Conservation (phyloP, 2,329 filamentous ascomycete species). For the Colletotrichum cuscutae region DNA sequence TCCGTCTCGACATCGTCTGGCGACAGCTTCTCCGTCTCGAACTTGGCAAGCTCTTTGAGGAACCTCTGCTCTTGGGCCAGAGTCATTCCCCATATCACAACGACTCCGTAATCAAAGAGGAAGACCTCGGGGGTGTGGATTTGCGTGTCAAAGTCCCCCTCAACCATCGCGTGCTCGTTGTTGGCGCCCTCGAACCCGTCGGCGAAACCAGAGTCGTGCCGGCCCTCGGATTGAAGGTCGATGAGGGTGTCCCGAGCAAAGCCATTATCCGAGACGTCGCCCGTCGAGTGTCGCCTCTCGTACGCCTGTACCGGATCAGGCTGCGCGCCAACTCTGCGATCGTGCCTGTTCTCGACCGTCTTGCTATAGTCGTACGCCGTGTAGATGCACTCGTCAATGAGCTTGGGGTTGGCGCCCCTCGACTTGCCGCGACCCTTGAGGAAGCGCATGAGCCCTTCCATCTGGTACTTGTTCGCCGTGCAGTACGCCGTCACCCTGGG, state of each 20-base stretch:
- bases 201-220: conserved; percentile 44
- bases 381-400: conserved; percentile 98
- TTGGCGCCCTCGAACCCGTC: conserved; percentile 42
- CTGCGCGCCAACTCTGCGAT: conserved; percentile 38
- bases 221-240: conserved; percentile 61
- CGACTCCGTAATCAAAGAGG: conserved; percentile 95
- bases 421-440: conserved; percentile 85
- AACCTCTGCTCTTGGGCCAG: conserved; percentile 89
- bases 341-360: conserved; percentile 48
- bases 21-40: conserved; percentile 89
- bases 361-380: conserved; percentile 87
- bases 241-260: conserved; percentile 71
- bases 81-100: conserved; percentile 98
- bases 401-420: conserved; percentile 84
- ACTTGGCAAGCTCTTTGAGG: conserved; percentile 92
- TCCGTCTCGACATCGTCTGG: conserved; percentile 93
- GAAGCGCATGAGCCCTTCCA: conserved; percentile 90
- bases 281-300: conserved; percentile 81
- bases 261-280: conserved; percentile 69
- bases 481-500: conserved; percentile 97
- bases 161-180: conserved; percentile 47
- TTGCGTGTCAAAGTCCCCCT: conserved; percentile 81
- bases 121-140: conserved; percentile 96
- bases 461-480: conserved; percentile 89
- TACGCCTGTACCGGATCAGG: conserved; percentile 56